Percentiles rank a stretch among this genome's conserved stretches.
Evolutionary conservation across 257 asterid species (phyloP).

Genomic region (Penstemon barbatus): DNA sequence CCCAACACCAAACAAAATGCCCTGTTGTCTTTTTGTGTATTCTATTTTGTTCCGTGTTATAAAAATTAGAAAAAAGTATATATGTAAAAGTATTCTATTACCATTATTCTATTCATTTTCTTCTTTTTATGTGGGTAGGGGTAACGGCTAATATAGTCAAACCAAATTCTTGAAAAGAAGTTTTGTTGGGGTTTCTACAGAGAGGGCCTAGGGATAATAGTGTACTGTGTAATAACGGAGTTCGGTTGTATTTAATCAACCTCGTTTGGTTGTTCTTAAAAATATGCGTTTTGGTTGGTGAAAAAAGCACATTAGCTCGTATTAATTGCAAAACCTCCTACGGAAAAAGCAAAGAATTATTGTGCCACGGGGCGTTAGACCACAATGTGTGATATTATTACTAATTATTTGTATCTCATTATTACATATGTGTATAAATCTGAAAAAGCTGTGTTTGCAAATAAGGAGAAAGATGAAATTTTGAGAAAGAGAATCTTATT

Average conservation of each 20-base stretch:
- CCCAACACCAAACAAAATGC: too few relatives aligned
- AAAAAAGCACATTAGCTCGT: constrained; percentile 33
- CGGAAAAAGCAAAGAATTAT: constrained; percentile 32
- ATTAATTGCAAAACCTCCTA: neutral
- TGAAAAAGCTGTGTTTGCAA: neutral
- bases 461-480: constrained; percentile 32
- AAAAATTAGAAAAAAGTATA: too few relatives aligned
- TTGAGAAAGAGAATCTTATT: constrained; percentile 32
- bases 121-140: constrained; percentile 29
- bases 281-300: constrained; percentile 58
- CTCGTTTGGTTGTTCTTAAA: constrained; percentile 53
- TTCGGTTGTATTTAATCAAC: constrained; percentile 72
- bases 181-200: constrained; percentile 39
- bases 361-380: constrained; percentile 38
- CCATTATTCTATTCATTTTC: constrained; percentile 29
- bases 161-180: constrained; percentile 36
- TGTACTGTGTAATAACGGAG: constrained; percentile 41
- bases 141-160: constrained; percentile 45
- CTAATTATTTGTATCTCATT: constrained; percentile 6
- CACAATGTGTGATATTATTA: constrained; percentile 41
- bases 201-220: constrained; percentile 8
- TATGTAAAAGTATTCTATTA: too few relatives aligned
- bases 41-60: too few relatives aligned
- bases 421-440: constrained; percentile 24
- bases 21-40: too few relatives aligned